Conservation (phyloP, 2,329 filamentous ascomycete species). For the Pseudogymnoascus verrucosus region DNA sequence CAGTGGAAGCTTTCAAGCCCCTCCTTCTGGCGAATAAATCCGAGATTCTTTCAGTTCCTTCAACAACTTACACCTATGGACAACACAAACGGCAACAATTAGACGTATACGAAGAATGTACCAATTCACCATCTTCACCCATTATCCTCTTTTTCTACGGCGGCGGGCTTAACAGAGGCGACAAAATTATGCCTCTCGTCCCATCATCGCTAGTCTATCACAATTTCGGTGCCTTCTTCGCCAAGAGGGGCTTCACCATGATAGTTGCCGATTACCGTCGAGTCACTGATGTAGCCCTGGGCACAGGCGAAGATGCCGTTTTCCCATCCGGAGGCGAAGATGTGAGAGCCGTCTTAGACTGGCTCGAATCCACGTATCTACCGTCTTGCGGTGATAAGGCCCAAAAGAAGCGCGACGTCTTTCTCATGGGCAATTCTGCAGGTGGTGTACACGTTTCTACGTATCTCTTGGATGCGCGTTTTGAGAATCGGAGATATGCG, state of each 20-base stretch:
- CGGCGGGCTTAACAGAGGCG: constrained; percentile 23
- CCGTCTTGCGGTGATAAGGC: background rate
- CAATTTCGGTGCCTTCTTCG: constrained; percentile 26
- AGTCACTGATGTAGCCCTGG: constrained; percentile 15
- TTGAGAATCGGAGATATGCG: constrained; percentile 17
- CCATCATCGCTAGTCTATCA: constrained; percentile 21
- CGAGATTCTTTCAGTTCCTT: constrained; percentile 20
- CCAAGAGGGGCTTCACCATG: constrained; percentile 19
- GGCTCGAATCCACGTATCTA: constrained; percentile 15
- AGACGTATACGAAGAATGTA: constrained; percentile 19
- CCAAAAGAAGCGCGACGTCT: constrained; percentile 18
- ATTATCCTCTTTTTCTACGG: constrained; percentile 26
- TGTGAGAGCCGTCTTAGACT: constrained; percentile 18
- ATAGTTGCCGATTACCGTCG: constrained; percentile 24
- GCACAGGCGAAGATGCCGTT: constrained; percentile 21
- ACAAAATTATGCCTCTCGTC: constrained; percentile 17
- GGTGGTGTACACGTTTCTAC: constrained; percentile 26
- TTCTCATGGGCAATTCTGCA: constrained; percentile 26
- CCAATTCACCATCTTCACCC: constrained; percentile 14
- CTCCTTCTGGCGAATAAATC: constrained; percentile 18
- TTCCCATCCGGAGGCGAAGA: constrained; percentile 23
- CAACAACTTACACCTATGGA: constrained; percentile 20
- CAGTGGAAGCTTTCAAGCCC: constrained; percentile 21
- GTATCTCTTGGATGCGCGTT: constrained; percentile 20
- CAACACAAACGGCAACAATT: constrained; percentile 24